Percentiles rank a stretch among this genome's conserved stretches.
These are phyloP conservation scores for Citrus trifoliata DNA, from an alignment of 345 rosid genomes.

Conservation along the genomic window DNA sequence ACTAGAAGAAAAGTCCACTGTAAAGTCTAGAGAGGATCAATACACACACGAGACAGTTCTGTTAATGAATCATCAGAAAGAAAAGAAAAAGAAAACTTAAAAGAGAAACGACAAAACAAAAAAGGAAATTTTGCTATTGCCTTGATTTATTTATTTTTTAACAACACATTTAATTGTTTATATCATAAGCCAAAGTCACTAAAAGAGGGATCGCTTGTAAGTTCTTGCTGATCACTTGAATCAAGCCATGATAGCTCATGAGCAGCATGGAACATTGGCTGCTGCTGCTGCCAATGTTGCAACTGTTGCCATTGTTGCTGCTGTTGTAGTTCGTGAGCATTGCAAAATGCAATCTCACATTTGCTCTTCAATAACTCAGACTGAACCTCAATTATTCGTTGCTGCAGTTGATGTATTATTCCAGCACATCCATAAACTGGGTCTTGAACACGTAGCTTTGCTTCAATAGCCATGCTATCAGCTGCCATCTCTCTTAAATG, in stretches of 20 bases:
- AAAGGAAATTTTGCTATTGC: no score
- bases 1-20: no score
- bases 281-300: neutral
- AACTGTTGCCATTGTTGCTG: neutral
- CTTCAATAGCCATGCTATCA: neutral
- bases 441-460: neutral
- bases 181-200: neutral
- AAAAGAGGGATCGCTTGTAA: neutral
- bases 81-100: no score
- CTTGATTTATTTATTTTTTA: no score
- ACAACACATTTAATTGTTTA: neutral
- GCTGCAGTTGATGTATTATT: slow-evolving; percentile 8
- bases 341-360: slow-evolving; percentile 14
- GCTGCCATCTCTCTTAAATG: neutral
- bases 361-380: neutral
- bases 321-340: neutral
- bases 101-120: no score
- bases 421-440: neutral
- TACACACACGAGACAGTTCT: no score
- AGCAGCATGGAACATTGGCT: neutral
- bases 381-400: slow-evolving; percentile 16
- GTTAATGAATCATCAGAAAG: no score
- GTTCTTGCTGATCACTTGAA: neutral
- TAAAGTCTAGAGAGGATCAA: no score
- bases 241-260: neutral